phyloP scores from a whole-genome alignment of 169 alveolate species.

The Fabrea salina region DNA sequence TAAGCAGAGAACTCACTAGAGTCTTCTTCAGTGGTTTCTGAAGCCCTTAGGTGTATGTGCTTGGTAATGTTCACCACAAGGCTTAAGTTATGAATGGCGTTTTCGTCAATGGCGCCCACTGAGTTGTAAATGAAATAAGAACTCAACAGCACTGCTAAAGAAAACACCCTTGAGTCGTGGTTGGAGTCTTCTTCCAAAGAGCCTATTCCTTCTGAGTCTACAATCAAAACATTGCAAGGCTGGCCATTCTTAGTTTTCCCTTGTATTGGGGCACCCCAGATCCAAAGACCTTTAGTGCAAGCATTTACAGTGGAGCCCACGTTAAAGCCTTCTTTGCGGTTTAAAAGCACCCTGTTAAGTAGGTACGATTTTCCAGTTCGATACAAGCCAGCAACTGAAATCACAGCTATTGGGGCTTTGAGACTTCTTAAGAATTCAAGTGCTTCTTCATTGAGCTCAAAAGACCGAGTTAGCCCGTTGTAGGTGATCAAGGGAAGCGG shows the following conservation, averaged over 20 bases:
- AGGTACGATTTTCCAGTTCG: slow-evolving; percentile 82
- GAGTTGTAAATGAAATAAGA: slow-evolving; percentile 71
- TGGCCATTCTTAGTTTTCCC: slow-evolving; percentile 68
- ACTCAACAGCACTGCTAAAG: slow-evolving; percentile 68
- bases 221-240: slow-evolving; percentile 64
- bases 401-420: slow-evolving; percentile 66
- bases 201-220: slow-evolving; percentile 82
- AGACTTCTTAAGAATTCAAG: slow-evolving; percentile 56
- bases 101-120: slow-evolving; percentile 77
- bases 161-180: slow-evolving; percentile 79
- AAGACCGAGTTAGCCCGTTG: not conserved
- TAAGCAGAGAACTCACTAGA: slow-evolving; percentile 55
- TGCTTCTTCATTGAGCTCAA: slow-evolving; percentile 48
- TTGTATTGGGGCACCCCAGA: slow-evolving; percentile 75
- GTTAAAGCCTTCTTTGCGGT: slow-evolving; percentile 68
- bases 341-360: slow-evolving; percentile 74
- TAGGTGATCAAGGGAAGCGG: not conserved
- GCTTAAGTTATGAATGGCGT: slow-evolving; percentile 54
- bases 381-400: slow-evolving; percentile 82
- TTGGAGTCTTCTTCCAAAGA: slow-evolving; percentile 72
- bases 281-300: slow-evolving; percentile 83
- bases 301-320: slow-evolving; percentile 85
- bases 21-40: slow-evolving; percentile 40
- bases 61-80: slow-evolving; percentile 66
- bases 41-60: slow-evolving; percentile 51